Base-by-base conservation (phyloP, 257 asterid genomes). In the Fraxinus excelsior region DNA sequence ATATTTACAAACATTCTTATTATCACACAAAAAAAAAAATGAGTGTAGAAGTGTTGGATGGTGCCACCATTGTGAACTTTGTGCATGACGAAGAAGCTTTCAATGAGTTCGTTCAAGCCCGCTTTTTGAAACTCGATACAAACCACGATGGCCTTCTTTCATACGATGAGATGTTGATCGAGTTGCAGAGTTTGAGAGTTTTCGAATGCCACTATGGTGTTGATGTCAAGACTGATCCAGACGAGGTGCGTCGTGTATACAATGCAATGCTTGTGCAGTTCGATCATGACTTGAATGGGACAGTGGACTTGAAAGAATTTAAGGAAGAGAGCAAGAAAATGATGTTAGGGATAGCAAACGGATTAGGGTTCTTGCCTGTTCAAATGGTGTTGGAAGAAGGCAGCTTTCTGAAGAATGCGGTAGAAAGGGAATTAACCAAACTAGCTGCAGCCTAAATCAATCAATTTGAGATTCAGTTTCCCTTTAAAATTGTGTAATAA, bases 311-410 rank as follows among this genome's bases (percentile, higher is more conserved):
- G 67, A 60, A 60, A 60, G 67, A 60, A 60, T 60, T 23, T 14
- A 60, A 60, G 19, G 67, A 60, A 60, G 67, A 60, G 67, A 60
- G 67, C 67, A 60, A 60, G 67, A 60, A 60, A 23, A 60, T 23
- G 67, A 21, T 23, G 67, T 2, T 60, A 18, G 67, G 32, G 16
- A 60, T 60, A 7, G 32, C 67, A 21, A 23, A 60, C 6, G 67
- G 67, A 8, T 60, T 60, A 23, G 67, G 67, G 14, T 60, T 60
- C 67, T 21, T 60, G 67, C 32, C 67, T 60, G 67, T 60, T 60
- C 67, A 60, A 60, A 60, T 60, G 32, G 67, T 60, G 67, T 23
- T 60, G 67, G 67, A 23, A 60, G 67, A 60, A 25, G 32, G 18
- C 2, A 60, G 67, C 67, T 60, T 60, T 60, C 16, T 23, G 1